Conservation (phyloP, 2,329 filamentous ascomycete genomes). For the Cordyceps tenuipes region DNA sequence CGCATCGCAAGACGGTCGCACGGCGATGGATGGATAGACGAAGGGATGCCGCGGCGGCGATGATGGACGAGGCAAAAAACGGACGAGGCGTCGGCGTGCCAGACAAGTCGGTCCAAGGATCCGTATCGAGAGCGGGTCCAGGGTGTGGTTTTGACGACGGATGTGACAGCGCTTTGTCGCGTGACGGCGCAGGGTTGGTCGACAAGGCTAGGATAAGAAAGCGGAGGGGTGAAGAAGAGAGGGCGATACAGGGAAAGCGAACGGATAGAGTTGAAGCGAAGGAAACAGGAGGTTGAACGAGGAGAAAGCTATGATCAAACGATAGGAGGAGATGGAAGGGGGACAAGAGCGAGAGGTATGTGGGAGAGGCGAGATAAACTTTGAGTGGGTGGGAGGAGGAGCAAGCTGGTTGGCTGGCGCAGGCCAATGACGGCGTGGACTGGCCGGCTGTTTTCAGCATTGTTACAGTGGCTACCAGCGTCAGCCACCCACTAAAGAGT, state of each 20-base stretch:
- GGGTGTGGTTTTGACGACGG: background rate
- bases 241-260: background rate
- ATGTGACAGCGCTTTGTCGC: background rate
- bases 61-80: slow-evolving; percentile 8
- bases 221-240: background rate
- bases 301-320: background rate
- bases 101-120: background rate
- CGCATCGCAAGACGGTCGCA: slow-evolving; percentile 3
- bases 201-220: background rate
- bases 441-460: background rate
- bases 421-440: background rate
- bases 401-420: background rate
- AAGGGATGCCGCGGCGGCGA: background rate
- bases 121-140: slow-evolving; percentile 7
- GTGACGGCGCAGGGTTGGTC: background rate
- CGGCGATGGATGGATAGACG: background rate
- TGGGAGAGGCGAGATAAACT: background rate
- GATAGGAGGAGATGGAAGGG: background rate
- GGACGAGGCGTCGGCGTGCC: background rate
- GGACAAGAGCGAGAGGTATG: background rate
- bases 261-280: slow-evolving; percentile 2
- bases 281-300: background rate
- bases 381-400: background rate
- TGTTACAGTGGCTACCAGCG: background rate
- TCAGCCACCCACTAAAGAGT: background rate